Conservation (phyloP, 2,329 filamentous ascomycete species). For the Fusarium duplospermum region DNA sequence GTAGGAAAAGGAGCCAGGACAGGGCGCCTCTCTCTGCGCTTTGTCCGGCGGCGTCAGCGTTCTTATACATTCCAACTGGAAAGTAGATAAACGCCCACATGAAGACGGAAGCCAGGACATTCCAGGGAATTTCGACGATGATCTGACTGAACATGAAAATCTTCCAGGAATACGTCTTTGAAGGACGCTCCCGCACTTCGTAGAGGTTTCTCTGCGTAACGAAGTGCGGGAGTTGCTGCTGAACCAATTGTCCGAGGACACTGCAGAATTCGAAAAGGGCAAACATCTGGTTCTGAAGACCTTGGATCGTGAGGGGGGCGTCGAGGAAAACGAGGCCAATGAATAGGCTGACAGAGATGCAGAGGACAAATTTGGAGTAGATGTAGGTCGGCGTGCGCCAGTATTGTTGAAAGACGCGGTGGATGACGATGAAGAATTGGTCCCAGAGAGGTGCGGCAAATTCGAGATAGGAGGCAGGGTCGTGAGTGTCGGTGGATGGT, state of each 20-base stretch:
- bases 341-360: constrained; percentile 58
- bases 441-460: constrained; percentile 46
- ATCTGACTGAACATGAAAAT: constrained; percentile 72
- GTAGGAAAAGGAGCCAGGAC: not conserved
- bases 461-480: constrained; percentile 37
- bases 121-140: constrained; percentile 75
- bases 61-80: not conserved
- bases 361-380: constrained; percentile 63
- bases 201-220: constrained; percentile 76
- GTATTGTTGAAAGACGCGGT: constrained; percentile 51
- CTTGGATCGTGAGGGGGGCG: constrained; percentile 68
- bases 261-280: constrained; percentile 77
- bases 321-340: constrained; percentile 77
- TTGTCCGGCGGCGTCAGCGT: not conserved
- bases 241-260: constrained; percentile 73
- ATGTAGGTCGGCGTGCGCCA: constrained; percentile 66
- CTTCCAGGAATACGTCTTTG: constrained; percentile 75
- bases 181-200: constrained; percentile 75
- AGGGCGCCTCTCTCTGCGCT: not conserved
- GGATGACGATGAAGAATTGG: constrained; percentile 48
- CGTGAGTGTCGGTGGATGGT: fast-evolving
- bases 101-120: constrained; percentile 42
- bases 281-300: constrained; percentile 79
- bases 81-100: not conserved
- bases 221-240: constrained; percentile 78